Percentiles rank a stretch among this genome's conserved stretches.
Conservation (phyloP, 2,329 filamentous ascomycete genomes). For the Xylariaceae sp. region DNA sequence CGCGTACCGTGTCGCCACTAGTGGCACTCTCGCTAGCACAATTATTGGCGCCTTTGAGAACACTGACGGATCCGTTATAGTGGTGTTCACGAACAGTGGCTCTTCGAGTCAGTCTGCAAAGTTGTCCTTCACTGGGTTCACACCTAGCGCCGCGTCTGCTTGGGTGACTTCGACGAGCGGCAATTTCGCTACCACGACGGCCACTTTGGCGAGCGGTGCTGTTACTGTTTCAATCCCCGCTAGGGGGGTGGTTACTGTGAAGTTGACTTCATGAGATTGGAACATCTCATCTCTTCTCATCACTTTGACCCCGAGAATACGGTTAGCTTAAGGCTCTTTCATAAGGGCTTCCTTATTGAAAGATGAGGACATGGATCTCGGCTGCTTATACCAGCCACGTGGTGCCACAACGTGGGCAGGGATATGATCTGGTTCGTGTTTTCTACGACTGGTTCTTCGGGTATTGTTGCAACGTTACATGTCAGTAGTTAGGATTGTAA, state of each 20-base stretch:
- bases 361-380: too few relatives aligned
- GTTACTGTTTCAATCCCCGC: conserved; percentile 16
- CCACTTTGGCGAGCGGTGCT: conserved; percentile 4
- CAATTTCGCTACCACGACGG: conserved; percentile 10
- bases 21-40: conserved; percentile 5
- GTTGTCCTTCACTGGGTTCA: conserved; percentile 13
- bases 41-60: conserved; percentile 17
- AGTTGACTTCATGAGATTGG: too few relatives aligned
- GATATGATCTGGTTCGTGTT: too few relatives aligned
- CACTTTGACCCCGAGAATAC: too few relatives aligned
- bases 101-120: conserved; percentile 10
- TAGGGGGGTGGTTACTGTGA: conserved; percentile 18
- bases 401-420: too few relatives aligned
- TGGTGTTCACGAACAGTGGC: conserved; percentile 13
- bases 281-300: too few relatives aligned
- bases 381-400: too few relatives aligned
- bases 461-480: too few relatives aligned
- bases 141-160: conserved; percentile 8
- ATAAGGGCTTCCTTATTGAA: too few relatives aligned
- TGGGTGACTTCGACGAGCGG: conserved; percentile 16
- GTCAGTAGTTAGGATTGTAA: too few relatives aligned
- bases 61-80: conserved; percentile 14
- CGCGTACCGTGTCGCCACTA: conserved; percentile 12
- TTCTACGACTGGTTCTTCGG: too few relatives aligned
- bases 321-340: too few relatives aligned